These are phyloP conservation scores for Phytophthora niederhauseri DNA, from an alignment of 352 stramenopile genomes.

Conservation along the genomic window DNA sequence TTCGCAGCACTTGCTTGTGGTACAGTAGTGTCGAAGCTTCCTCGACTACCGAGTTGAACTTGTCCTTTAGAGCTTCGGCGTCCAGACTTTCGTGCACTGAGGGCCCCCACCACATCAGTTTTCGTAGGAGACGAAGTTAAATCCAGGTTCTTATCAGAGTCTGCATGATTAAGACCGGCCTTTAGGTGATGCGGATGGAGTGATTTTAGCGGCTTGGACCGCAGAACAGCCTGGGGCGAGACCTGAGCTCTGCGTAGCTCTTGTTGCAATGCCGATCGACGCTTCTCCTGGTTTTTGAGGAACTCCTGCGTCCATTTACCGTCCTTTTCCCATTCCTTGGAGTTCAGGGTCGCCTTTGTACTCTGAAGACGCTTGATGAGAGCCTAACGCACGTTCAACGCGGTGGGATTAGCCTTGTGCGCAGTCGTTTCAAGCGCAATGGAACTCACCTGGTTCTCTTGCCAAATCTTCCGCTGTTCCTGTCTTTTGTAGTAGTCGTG, in stretches of 20 bases:
- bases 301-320: constrained; percentile 78
- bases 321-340: constrained; percentile 76
- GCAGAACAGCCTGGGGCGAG: constrained; percentile 48
- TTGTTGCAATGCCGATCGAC: constrained; percentile 55
- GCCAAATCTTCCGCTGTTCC: constrained; percentile 73
- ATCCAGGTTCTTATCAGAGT: constrained; percentile 13
- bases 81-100: constrained; percentile 9
- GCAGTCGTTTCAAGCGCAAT: neutral
- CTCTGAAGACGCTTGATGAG: constrained; percentile 67
- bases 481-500: constrained; percentile 71
- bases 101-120: constrained; percentile 1
- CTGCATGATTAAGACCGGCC: constrained; percentile 6
- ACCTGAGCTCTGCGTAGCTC: constrained; percentile 54
- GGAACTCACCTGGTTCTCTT: constrained; percentile 65
- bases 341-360: constrained; percentile 68
- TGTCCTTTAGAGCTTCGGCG: constrained; percentile 24
- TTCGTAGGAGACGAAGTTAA: neutral
- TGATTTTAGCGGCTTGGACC: constrained; percentile 33
- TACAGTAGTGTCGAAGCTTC: neutral
- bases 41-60: constrained; percentile 4
- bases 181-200: constrained; percentile 24
- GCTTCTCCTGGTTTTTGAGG: constrained; percentile 59
- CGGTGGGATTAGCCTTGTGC: constrained; percentile 3
- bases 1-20: constrained; percentile 49
- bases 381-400: constrained; percentile 22